phyloP scores from a whole-genome alignment of 345 rosid species.

The Hibiscus mutabilis region DNA sequence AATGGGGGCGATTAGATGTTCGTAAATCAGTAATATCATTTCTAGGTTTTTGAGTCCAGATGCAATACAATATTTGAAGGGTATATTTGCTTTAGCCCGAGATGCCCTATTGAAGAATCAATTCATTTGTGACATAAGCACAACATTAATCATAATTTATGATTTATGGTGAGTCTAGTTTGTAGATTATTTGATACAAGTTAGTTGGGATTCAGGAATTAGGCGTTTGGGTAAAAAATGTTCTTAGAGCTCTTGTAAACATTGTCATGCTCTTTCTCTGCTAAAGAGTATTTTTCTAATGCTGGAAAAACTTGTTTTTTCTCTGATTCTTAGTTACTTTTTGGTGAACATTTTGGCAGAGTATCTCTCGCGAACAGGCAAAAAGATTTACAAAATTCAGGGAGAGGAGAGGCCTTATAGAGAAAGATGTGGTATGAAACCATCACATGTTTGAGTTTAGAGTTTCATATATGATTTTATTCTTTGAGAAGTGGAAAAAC shows the following conservation, averaged over 20 bases:
- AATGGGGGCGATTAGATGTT: neutral
- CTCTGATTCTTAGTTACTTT: neutral
- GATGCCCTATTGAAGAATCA: neutral
- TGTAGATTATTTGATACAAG: neutral
- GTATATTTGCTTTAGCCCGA: neutral
- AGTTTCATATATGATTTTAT: neutral
- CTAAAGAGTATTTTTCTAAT: neutral
- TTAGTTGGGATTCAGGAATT: neutral
- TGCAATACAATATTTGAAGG: neutral
- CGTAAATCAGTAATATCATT: neutral
- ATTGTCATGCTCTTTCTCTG: neutral
- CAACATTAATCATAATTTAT: neutral
- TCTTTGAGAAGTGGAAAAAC: neutral
- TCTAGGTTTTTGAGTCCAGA: conserved; percentile 1
- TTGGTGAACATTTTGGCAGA: conserved; percentile 40
- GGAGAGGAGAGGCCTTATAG: conserved; percentile 87
- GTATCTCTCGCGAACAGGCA: conserved; percentile 85
- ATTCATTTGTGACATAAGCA: neutral
- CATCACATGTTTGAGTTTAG: neutral
- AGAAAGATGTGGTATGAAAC: conserved; percentile 83
- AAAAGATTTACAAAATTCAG: conserved; percentile 87
- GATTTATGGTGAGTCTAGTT: neutral
- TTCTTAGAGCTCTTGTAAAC: neutral
- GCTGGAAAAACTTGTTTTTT: neutral
- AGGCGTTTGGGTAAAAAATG: neutral